Percentiles rank a stretch among this genome's conserved stretches.
Evolutionary conservation across 768 basidiomycete genomes (phyloP).

Genomic region (Xerocomellus intermedius): DNA sequence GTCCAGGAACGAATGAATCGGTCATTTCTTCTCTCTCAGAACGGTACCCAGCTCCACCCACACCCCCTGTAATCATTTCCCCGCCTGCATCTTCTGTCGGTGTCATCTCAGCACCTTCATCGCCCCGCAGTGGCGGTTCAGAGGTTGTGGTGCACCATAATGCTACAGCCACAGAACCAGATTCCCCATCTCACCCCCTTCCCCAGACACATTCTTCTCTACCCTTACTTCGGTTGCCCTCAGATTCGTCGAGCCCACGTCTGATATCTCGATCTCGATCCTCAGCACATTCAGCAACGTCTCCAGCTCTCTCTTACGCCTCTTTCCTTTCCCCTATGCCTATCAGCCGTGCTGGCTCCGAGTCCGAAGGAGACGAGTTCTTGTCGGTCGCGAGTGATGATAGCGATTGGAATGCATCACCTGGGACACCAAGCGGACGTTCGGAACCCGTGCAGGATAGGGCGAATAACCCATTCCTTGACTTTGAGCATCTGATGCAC

Average conservation of each 20-base stretch:
- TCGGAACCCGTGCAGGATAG: constrained; percentile 3
- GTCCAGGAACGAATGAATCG: neutral
- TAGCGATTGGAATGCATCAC: constrained; percentile 13
- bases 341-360: constrained; percentile 15
- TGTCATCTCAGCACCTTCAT: constrained; percentile 22
- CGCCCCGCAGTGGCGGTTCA: constrained; percentile 18
- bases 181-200: neutral
- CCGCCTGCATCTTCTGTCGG: constrained; percentile 25
- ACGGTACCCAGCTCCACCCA: constrained; percentile 29
- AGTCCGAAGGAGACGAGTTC: constrained; percentile 27
- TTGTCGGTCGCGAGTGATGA: constrained; percentile 22
- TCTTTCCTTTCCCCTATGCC: constrained; percentile 29
- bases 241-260: neutral
- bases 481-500: constrained; percentile 17
- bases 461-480: constrained; percentile 23
- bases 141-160: constrained; percentile 11
- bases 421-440: neutral
- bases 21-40: constrained; percentile 30
- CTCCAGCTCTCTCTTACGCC: constrained; percentile 19
- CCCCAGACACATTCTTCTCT: neutral
- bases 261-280: constrained; percentile 7
- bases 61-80: constrained; percentile 30
- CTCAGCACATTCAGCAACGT: constrained; percentile 2
- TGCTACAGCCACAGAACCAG: neutral
- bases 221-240: constrained; percentile 17